phyloP scores from a whole-genome alignment of 192 early-diverging fungal species.

The Phycomyces nitens region DNA sequence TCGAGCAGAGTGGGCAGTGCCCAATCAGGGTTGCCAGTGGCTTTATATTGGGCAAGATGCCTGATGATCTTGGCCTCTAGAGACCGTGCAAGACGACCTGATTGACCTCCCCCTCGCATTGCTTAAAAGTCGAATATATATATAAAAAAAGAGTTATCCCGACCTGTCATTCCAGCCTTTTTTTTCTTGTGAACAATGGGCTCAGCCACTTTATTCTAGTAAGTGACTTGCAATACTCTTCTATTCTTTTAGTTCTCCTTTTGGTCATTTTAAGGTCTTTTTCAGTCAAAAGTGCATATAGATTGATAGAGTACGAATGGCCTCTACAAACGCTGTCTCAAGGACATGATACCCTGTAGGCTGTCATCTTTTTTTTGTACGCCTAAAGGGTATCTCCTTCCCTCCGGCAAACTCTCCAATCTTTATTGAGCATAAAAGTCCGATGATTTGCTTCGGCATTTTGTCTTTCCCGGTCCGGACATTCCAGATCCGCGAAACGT shows the following conservation, averaged over 20 bases:
- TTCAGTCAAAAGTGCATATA: no score
- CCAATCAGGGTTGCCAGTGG: constrained; percentile 16
- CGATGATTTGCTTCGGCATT: not conserved
- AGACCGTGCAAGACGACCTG: constrained; percentile 12
- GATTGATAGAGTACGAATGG: no score
- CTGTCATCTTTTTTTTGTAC: no score
- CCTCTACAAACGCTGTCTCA: no score
- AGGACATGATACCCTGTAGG: no score
- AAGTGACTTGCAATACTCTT: no score
- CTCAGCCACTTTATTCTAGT: no score
- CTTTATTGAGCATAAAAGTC: not conserved
- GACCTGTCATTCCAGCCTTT: not conserved
- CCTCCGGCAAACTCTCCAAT: no score
- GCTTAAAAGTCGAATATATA: not conserved
- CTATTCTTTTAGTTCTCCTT: no score
- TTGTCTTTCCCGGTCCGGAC: not conserved
- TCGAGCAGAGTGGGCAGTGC: constrained; percentile 17
- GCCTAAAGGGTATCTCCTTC: no score
- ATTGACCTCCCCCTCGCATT: constrained; percentile 14
- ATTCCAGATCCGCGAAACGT: constrained; percentile 3
- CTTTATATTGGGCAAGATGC: constrained; percentile 26
- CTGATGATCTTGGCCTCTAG: constrained; percentile 25
- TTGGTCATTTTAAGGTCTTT: no score
- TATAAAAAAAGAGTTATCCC: constrained; percentile 6
- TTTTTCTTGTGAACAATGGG: not conserved